phyloP scores from a whole-genome alignment of 2,329 filamentous ascomycete species.

The Domatiomyces catenatus region DNA sequence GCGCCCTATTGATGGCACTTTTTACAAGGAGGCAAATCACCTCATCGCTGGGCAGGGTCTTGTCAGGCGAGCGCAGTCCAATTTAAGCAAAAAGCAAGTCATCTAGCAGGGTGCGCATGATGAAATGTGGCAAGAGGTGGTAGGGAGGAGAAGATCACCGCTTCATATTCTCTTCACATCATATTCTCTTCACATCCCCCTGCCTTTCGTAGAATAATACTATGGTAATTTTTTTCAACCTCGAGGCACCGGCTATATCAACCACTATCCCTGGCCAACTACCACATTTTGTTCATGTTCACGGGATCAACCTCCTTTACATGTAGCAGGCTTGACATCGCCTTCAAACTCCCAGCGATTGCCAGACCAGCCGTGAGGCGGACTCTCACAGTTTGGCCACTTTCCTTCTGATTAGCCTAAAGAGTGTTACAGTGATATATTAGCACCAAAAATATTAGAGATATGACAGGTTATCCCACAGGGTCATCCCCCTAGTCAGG shows the following conservation, averaged over 20 bases:
- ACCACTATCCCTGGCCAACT: conserved; percentile 10
- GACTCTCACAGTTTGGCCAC: neutral
- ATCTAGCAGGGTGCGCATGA: neutral
- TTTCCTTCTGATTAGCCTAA: too few relatives aligned
- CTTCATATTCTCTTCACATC: neutral
- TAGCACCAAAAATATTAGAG: too few relatives aligned
- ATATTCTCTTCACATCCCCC: neutral
- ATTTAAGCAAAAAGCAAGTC: neutral
- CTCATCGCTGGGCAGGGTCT: neutral
- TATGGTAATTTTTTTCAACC: neutral
- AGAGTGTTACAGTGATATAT: too few relatives aligned
- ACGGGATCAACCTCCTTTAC: conserved; percentile 3
- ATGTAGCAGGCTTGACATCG: neutral
- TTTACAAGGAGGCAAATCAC: neutral
- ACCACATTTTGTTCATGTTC: conserved; percentile 11
- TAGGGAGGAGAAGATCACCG: neutral
- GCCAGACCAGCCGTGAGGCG: neutral
- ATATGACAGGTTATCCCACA: too few relatives aligned
- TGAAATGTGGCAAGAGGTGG: neutral
- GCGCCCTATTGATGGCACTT: neutral
- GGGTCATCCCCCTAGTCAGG: too few relatives aligned
- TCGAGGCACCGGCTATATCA: neutral
- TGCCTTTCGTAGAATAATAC: neutral
- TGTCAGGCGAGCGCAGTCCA: neutral
- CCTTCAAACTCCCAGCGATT: neutral